Evolutionary conservation across 2,329 filamentous ascomycete species (phyloP).

Genomic region (Phyllachora maydis): DNA sequence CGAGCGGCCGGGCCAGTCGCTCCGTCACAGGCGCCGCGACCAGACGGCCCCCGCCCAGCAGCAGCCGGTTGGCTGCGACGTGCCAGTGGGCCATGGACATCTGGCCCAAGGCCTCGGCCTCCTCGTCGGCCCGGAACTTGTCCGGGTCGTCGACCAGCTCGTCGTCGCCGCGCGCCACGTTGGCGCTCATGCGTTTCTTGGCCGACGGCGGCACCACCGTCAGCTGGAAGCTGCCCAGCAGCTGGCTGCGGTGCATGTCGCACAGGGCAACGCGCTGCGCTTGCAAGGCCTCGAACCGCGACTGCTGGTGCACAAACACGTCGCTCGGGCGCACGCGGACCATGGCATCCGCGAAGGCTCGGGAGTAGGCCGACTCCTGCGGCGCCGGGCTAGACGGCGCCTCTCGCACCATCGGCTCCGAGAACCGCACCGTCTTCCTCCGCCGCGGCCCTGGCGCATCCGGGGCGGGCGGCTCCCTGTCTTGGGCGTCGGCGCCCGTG

Average conservation of each 20-base stretch:
- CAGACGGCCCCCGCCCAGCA: constrained; percentile 43
- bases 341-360: constrained; percentile 60
- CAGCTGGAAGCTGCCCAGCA: constrained; percentile 71
- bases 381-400: constrained; percentile 30
- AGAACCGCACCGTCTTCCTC: constrained; percentile 66
- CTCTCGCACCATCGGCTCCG: constrained; percentile 26
- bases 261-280: constrained; percentile 57
- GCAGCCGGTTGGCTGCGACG: constrained; percentile 35
- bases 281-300: constrained; percentile 77
- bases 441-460: too few species aligned
- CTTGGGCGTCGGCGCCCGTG: constrained; percentile 7
- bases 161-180: constrained; percentile 54
- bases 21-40: constrained; percentile 44
- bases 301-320: constrained; percentile 65
- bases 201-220: constrained; percentile 45
- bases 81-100: constrained; percentile 40
- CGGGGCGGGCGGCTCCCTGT: constrained; percentile 4
- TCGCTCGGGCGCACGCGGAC: constrained; percentile 47
- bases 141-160: constrained; percentile 39
- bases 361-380: constrained; percentile 66
- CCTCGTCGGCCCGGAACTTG: constrained; percentile 49
- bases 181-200: constrained; percentile 51
- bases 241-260: constrained; percentile 55
- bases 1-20: constrained; percentile 29
- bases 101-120: constrained; percentile 61